A percentile compares a stretch with the other conserved stretches of the same genome.
phyloP scores from a whole-genome alignment of 2,329 filamentous ascomycete species.

The Fusarium kyushuense region DNA sequence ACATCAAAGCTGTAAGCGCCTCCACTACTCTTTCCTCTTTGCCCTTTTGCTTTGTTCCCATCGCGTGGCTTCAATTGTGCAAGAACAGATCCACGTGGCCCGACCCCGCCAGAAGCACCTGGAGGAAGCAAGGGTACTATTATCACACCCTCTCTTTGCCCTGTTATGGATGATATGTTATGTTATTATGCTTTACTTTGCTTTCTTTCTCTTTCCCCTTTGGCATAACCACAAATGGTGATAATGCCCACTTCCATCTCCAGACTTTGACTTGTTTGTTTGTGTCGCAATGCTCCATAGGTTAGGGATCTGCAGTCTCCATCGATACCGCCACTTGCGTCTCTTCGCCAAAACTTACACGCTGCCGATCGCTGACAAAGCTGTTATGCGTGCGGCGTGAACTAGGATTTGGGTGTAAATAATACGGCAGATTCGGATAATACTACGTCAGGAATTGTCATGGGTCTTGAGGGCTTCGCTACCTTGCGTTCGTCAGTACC shows the following conservation, averaged over 20 bases:
- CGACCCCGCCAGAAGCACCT: constrained; percentile 31
- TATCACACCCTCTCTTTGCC: constrained; percentile 33
- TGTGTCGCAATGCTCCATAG: background rate
- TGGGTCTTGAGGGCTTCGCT: constrained; percentile 4
- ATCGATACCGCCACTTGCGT: constrained; percentile 19
- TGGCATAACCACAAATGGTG: background rate
- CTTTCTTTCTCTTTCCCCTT: background rate
- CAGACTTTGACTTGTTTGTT: background rate
- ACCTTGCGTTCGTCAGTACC: too few relatives aligned
- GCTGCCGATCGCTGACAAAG: constrained; percentile 12
- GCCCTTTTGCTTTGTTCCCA: constrained; percentile 34
- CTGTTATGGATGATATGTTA: background rate
- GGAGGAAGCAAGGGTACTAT: background rate
- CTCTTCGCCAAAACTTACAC: constrained; percentile 1
- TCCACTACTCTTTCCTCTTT: constrained; percentile 44
- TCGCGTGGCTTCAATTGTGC: constrained; percentile 42
- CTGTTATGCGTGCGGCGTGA: background rate
- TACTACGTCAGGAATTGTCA: constrained; percentile 1
- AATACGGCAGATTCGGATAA: background rate
- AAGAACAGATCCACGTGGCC: constrained; percentile 49
- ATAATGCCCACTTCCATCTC: background rate
- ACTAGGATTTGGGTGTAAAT: background rate
- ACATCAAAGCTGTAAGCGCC: constrained; percentile 18
- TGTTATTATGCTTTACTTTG: too few relatives aligned
- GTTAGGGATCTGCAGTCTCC: constrained; percentile 13